A percentile compares a stretch with the other conserved stretches of the same genome.
Conservation (phyloP, 371 early-diverging fungal species). For the Mucor plumbeus region DNA sequence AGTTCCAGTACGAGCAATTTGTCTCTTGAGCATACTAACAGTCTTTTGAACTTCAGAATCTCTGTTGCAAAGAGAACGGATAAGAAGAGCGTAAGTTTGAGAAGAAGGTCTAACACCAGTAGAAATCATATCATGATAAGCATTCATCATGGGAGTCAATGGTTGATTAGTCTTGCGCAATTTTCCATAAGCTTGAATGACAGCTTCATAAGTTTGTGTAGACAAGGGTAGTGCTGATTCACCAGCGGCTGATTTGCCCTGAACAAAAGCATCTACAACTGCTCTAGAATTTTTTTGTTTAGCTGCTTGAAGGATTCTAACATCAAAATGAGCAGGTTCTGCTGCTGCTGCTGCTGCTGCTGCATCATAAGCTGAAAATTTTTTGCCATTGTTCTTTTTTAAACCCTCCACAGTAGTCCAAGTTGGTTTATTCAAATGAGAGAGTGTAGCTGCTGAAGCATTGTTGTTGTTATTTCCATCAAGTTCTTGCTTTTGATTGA, state of each 20-base stretch:
- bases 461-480: slow-evolving; percentile 28
- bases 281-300: slow-evolving; percentile 27
- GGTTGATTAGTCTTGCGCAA: slow-evolving; percentile 40
- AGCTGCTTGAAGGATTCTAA: slow-evolving; percentile 38
- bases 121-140: slow-evolving; percentile 53
- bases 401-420: slow-evolving; percentile 21
- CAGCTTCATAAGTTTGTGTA: slow-evolving; percentile 52
- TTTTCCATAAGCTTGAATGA: slow-evolving; percentile 49
- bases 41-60: slow-evolving; percentile 50
- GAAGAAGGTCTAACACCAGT: slow-evolving; percentile 46
- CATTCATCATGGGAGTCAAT: slow-evolving; percentile 41
- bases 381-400: slow-evolving; percentile 11
- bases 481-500: slow-evolving; percentile 31
- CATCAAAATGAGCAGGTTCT: slow-evolving; percentile 34
- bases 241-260: slow-evolving; percentile 30
- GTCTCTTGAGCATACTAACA: slow-evolving; percentile 32
- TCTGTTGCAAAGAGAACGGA: slow-evolving; percentile 44
- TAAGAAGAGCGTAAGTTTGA: slow-evolving; percentile 50
- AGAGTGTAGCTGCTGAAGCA: slow-evolving; percentile 11
- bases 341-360: background rate
- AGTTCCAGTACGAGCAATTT: slow-evolving; percentile 35
- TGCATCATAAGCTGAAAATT: background rate
- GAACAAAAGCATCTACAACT: slow-evolving; percentile 41
- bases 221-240: slow-evolving; percentile 28
- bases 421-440: slow-evolving; percentile 11